Evolutionary conservation across 2,329 filamentous ascomycete species (phyloP).

Genomic region (Domatiomyces catenatus): DNA sequence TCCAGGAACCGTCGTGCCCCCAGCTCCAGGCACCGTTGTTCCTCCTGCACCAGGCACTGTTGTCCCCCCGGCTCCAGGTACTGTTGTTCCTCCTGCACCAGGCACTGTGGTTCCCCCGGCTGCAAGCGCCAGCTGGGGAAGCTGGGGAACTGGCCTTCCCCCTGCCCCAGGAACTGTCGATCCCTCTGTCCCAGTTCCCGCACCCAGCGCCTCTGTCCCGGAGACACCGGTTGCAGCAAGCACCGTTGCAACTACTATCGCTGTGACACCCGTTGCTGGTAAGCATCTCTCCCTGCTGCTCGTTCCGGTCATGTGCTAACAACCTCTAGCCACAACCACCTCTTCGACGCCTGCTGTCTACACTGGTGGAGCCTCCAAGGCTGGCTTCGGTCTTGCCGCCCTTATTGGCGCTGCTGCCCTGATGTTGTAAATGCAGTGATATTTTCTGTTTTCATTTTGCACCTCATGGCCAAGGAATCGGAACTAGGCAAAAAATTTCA

Average conservation of each 20-base stretch:
- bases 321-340: conserved; percentile 4
- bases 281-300: not conserved
- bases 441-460: not conserved
- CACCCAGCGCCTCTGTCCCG: not conserved
- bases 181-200: not conserved
- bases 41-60: too few species aligned
- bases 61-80: not conserved
- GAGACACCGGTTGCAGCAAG: conserved; percentile 1
- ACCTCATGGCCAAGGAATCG: not conserved
- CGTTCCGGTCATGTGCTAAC: not conserved
- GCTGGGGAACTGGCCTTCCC: conserved; percentile 3
- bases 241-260: conserved; percentile 1
- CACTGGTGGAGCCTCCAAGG: conserved; percentile 14
- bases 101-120: conserved; percentile 3
- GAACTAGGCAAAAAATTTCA: not conserved
- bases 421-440: not conserved
- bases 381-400: not conserved
- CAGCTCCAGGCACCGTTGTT: too few species aligned
- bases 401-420: not conserved
- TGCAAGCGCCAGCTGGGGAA: conserved; percentile 4
- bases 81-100: too few species aligned
- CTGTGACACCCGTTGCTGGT: conserved; percentile 3
- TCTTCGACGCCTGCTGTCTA: conserved; percentile 7
- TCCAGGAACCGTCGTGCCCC: not conserved
- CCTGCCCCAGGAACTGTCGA: not conserved